Evolutionary conservation across 768 basidiomycete species (phyloP), one percentile per base, ranked within the genome.

Genomic region (Boletus tylopilopsis): DNA sequence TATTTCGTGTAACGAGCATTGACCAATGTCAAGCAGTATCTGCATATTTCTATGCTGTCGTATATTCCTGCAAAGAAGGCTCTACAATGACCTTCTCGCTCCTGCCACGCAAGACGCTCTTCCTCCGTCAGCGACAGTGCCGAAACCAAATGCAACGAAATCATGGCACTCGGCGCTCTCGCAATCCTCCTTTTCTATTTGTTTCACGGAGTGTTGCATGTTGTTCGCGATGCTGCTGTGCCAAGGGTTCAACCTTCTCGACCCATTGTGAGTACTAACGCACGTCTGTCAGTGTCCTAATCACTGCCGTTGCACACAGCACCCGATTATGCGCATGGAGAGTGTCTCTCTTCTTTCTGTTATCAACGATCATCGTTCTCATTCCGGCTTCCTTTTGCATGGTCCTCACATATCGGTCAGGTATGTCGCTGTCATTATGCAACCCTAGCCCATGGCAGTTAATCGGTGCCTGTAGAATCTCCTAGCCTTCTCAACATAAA

Each of bases 201-300:
- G 82, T 57, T 88, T 91, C 63, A 77, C 85, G 2, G 90, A 91
- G 67, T 80, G 83, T 44, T 84, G 82, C 53, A 77, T 80, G 58
- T 69, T 92, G 51, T 91, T 91, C 58, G 54, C 81, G 12, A 71
- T 92, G 48, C 71, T 92, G 6, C 78, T 91, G 67, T 75, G 79
- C n/a, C 90, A 93, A 67, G 85, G 77, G 3, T 45, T 81, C 40
- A 71, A 75, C 34, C 36, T 82, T 1, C 72, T 90, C 32, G 70
- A 76, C 30, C 60, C 81, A 11, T 64, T 67, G 87, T 89, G 41
- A 50, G 83, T 73, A 21, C 27, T 39, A 24, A 5, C 38, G 49
- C 10, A n/a, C 6, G 2, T 21, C 38, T 37, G 39, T 53, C 47
- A 32, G n/a, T 33, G n/a, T 34, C 34, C 22, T 50, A 24, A 51